Evolutionary conservation across 1,284 basidiomycete genomes (phyloP), one percentile per base, ranked within the genome.

Genomic region (Polyporus tsugae): DNA sequence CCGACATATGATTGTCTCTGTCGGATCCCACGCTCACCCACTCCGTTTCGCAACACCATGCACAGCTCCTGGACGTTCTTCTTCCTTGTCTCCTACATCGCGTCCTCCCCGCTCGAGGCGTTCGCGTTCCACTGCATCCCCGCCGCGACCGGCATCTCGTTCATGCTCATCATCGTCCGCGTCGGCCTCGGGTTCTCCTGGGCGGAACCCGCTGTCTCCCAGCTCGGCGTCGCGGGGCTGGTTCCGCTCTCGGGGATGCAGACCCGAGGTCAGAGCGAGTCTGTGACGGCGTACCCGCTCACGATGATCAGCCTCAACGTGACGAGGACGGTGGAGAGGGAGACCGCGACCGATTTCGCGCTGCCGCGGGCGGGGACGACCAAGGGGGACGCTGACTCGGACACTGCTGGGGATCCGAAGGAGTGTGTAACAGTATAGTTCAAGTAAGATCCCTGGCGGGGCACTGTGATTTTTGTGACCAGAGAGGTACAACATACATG

Each of bases 121-220:
- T 68, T 70, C 66, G 71, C 68, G 52, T 66, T 70, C 59, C 64
- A 68, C 61, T 68, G 66, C 68, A 66, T 67, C 59, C 71, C 71
- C 63, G 68, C 71, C 46, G 64, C 63, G 60, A 70, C 68, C 25
- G 71, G 68, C 62, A 72, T 72, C 66, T 67, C 71, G 25, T 68
- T 70, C 68, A 72, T 72, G 71, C 71, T 70, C 68, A 70, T 72
- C 62, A 65, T 66, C 68, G 71, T 70, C 42, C 68, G 71, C 64
- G 66, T 72, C 55, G 66, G 71, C 36, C 71, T 72, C 62, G 68
- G 68, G 44, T 69, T 71, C 65, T 68, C 68, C 46, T 71, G 67
- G 70, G 61, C 65, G n/a, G 62, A 64, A 29, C 55, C 38, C 49
- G 41, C 64, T 1, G 11, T 25, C 29, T 25, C 52, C 17, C n/a